Base-by-base conservation (phyloP, 2,329 filamentous ascomycete genomes). In the Talaromyces sp. region DNA sequence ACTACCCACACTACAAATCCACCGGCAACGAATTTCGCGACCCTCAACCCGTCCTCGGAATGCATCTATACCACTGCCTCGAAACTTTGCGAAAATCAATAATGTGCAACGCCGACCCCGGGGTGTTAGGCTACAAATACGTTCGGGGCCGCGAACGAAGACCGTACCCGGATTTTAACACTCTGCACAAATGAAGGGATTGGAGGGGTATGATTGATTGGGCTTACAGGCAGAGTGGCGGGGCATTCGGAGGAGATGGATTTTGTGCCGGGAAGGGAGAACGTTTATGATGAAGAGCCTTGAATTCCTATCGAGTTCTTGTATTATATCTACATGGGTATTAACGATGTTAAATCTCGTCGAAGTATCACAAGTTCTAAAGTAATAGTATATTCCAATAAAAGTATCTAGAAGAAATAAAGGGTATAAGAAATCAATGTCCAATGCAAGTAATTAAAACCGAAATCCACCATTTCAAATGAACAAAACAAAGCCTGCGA, bases 21-120 rank as follows among this genome's bases (percentile, higher is more conserved):
- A 22, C 60, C 4, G 52, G 67, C n/a, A 37, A 60, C 37, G 63
- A 68, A 65, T 63, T 63, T 52, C 60, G 22, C 1, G 57, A 65
- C 22, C 16, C 52, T 11, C 65, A 66, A 35, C 56, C 52, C 31
- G 58, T 65, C 22, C 57, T 65, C 9, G 45, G 64, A 57, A 63
- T 48, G n/a, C 52, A 58, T 35, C 43, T 64, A 27, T 67, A 70
- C 50, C 66, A 69, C 45, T 70, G 66, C 31, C 64, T 66, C 35
- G 68, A 70, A 58, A 69, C 64, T 19, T 60, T 70, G 4, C 68
- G 68, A 3, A 66, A 69, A 50, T 65, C 65, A 22, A 24, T 70
- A 13, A 68, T 66, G 33, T 69, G 67, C 24, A 60, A 69, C 57
- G 63, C 64, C 39, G 68, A 69, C 54, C 22, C 65, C 1, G 63